Percentiles rank a stretch among this genome's conserved stretches.
Evolutionary conservation across 768 basidiomycete genomes (phyloP).

Genomic region (Mrakia blollopis): DNA sequence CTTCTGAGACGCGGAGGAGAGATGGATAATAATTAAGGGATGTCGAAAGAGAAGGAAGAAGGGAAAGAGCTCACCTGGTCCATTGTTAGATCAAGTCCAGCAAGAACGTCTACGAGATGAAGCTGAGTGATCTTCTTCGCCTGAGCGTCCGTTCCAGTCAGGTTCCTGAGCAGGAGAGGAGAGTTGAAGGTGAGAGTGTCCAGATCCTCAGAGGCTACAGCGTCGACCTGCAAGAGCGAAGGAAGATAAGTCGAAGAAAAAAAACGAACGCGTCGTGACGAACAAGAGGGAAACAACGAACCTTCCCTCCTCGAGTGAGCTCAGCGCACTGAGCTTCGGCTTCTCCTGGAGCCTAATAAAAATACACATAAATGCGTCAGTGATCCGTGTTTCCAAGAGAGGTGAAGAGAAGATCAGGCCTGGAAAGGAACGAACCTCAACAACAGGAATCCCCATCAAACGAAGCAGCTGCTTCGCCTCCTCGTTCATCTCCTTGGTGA

Average conservation of each 20-base stretch:
- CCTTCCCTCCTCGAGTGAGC: slow-evolving; percentile 90
- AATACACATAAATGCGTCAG: too few relatives aligned
- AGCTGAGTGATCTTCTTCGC: slow-evolving; percentile 94
- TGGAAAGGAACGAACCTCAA: slow-evolving; percentile 63
- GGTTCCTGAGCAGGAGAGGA: slow-evolving; percentile 85
- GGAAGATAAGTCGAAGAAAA: neutral
- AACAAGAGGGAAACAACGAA: slow-evolving; percentile 39
- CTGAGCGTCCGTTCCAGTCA: slow-evolving; percentile 96
- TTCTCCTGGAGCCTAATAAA: slow-evolving; percentile 84
- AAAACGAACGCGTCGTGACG: neutral
- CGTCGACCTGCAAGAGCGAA: slow-evolving; percentile 67
- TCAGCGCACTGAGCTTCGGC: slow-evolving; percentile 99
- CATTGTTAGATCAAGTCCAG: slow-evolving; percentile 92
- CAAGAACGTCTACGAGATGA: slow-evolving; percentile 68
- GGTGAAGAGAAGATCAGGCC: neutral
- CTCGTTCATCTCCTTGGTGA: slow-evolving; percentile 91
- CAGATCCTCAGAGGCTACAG: slow-evolving; percentile 98
- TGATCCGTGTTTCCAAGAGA: neutral
- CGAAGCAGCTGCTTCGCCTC: slow-evolving; percentile 80
- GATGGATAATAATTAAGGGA: too few relatives aligned
- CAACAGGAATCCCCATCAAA: slow-evolving; percentile 94
- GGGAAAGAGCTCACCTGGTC: slow-evolving; percentile 55
- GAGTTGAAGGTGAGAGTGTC: slow-evolving; percentile 94
- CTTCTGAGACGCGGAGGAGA: neutral
- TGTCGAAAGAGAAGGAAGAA: neutral